Evolutionary conservation across 371 early-diverging fungal genomes (phyloP), one percentile per base, ranked within the genome.

Genomic region (Coemansia sp.): DNA sequence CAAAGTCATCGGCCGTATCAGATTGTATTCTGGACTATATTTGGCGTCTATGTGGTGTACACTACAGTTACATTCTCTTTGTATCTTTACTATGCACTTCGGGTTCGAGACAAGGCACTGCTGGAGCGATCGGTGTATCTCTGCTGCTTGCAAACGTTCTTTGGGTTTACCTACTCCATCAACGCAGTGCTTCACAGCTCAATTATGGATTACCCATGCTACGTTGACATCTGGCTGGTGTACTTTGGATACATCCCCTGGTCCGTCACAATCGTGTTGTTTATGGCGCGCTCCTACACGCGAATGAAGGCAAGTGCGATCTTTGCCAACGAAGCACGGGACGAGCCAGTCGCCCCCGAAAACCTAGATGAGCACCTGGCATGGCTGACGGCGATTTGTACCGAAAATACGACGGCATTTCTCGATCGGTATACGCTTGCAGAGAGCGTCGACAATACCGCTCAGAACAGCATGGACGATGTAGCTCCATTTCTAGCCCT

Each of bases 211-310:
- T 66, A 66, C n/a, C 66, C 66, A 5, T 66, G 66, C 35, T 66
- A 59, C 35, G 30, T 66, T 11, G 50, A 66, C 39, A 34, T 66
- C n/a, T 66, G 66, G 66, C 41, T 66, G 14, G 9, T 66, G 31
- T 66, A 66, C 31, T 3, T 55, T 5, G 14, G 35, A 8, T 55
- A 66, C 49, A 14, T 49, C 1, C 11, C 40, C 6, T 66, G 66
- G 66, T 6, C 42, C n/a, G n/a, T 34, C n/a, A 31, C 52, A 4
- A 40, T 66, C 3, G 33, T 43, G 4, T 35, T 66, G 20, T 20
- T 48, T 11, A 66, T 66, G 66, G 16, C 35, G 16, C 61, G 66
- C 12, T 66, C 60, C 31, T 61, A 61, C 36, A 54, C 54, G 39
- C 54, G 54, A 9, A 54, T 38, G 26, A n/a, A 20, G 54, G 14